Base-by-base conservation (phyloP, 2,329 filamentous ascomycete species). In the Nemania sp. region DNA sequence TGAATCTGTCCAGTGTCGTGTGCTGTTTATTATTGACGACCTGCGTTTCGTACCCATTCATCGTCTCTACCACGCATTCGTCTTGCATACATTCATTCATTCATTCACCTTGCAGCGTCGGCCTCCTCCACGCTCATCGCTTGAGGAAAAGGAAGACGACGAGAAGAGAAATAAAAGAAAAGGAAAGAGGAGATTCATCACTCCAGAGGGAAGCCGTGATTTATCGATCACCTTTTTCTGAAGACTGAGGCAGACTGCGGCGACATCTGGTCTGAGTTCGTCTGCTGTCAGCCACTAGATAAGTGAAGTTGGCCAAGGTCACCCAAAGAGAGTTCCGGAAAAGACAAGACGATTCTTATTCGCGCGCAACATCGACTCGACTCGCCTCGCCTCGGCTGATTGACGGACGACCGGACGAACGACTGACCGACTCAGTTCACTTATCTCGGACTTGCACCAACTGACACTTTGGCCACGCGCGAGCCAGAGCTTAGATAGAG, bases 1-100 rank as follows among this genome's bases (percentile, higher is more conserved):
- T 60, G 60, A 60, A 43, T 13, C 39, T 49, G 37, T 39, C 18
- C 42, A 37, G 53, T 60, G 60, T 63, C 57, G 57, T 63, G 60
- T 63, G 52, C 57, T 48, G 29, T 40, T 61, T 45, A 48, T 32
- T 45, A 21, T 54, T 34, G 29, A 47, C 47, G 25, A 11, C 25
- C 37, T n/a, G 7, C 53, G n/a, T n/a, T n/a, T 42, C 47, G 57
- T 11, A 20, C n/a, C 3, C 25, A 29, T 29, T 29, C 3, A 4
- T 29, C 25, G 25, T 29, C 25, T 4, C 25, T 4, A 29, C n/a
- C n/a, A n/a, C n/a, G n/a, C 25, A 29, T 29, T 29, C 25, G 7
- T 29, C 25, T 29, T 29, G 25, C 25, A 29, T 29, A 29, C 25
- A 29, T 29, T 29, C 25, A 29, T 29, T 7, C 25, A 29, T 29